Conservation (phyloP, 768 basidiomycete species). For the Leccinum incarnatum region DNA sequence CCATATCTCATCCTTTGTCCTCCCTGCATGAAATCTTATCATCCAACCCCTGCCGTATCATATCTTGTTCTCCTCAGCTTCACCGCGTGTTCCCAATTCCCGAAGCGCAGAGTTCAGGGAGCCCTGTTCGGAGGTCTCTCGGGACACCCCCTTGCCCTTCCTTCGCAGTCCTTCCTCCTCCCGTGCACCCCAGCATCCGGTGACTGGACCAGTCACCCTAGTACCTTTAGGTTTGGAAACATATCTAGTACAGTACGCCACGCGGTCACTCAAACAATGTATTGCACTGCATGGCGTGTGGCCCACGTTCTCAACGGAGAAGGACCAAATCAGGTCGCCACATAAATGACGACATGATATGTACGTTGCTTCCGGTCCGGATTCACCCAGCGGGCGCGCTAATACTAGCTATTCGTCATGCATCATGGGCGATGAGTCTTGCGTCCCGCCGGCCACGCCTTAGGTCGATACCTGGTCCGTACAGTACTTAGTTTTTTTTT, state of each 20-base stretch:
- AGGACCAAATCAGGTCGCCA: neutral
- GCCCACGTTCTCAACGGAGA: conserved; percentile 9
- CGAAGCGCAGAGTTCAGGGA: neutral
- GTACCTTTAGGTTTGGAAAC: neutral
- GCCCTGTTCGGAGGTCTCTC: neutral
- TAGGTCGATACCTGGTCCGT: neutral
- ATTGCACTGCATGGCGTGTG: conserved; percentile 4
- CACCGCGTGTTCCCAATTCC: neutral
- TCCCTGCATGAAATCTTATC: neutral
- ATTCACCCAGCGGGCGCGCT: neutral
- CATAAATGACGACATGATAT: neutral
- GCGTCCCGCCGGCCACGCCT: neutral
- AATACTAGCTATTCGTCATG: neutral
- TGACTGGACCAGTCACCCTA: neutral
- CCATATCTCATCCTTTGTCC: conserved; percentile 2
- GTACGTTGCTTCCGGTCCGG: conserved; percentile 1
- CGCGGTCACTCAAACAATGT: neutral
- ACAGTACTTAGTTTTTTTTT: neutral
- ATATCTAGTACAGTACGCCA: neutral
- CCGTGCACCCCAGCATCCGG: neutral
- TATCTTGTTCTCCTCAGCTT: neutral
- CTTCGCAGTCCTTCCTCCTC: neutral
- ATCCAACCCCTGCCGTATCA: neutral
- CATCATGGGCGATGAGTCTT: too few relatives aligned
- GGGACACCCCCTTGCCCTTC: neutral